Base-by-base conservation (phyloP, 208 protist species). In the Tetramitus jugosus region DNA sequence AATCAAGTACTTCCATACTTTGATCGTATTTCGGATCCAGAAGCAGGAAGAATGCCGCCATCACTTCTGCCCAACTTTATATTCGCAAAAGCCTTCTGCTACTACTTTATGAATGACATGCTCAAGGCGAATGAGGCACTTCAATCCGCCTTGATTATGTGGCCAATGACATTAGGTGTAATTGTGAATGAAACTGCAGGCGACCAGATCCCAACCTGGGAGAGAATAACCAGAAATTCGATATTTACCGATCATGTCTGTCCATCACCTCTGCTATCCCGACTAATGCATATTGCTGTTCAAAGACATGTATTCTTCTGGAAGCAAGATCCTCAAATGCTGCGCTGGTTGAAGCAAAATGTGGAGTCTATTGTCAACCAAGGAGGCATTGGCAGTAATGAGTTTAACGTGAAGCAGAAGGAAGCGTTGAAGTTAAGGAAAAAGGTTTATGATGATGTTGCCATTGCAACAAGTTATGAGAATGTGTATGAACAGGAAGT, bases 401-500 rank as follows among this genome's bases (percentile, higher is more conserved):
- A 69, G n/a, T n/a, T n/a, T n/a, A n/a, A n/a, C n/a, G n/a, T n/a
- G n/a, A n/a, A n/a, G n/a, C n/a, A n/a, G n/a, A n/a, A n/a, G n/a
- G n/a, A n/a, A n/a, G n/a, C n/a, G n/a, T n/a, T n/a, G 37, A 29
- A 69, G 20, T 14, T 69, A n/a, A 39, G 62, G 13, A 7, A 69
- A 43, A 43, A 20, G 7, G 37, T 13, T 13, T 69, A 69, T 69
- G 4, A 39, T 26, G 14, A 69, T 69, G 33, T 17, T 37, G 31
- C 43, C 2, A 37, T 69, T 17, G 23, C 31, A 14, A 69, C 7
- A 1, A 45, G 31, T 40, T 69, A 69, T 26, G 31, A 14, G 1
- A 14, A 37, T 39, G 26, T 69, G 37, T 69, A 69, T 40, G 62
- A 69, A 39, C 23, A 69, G 39, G 62, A 69, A n/a, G 39, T 69